Evolutionary conservation across 2,329 filamentous ascomycete species (phyloP).

Genomic region (Canariomyces notabilis): DNA sequence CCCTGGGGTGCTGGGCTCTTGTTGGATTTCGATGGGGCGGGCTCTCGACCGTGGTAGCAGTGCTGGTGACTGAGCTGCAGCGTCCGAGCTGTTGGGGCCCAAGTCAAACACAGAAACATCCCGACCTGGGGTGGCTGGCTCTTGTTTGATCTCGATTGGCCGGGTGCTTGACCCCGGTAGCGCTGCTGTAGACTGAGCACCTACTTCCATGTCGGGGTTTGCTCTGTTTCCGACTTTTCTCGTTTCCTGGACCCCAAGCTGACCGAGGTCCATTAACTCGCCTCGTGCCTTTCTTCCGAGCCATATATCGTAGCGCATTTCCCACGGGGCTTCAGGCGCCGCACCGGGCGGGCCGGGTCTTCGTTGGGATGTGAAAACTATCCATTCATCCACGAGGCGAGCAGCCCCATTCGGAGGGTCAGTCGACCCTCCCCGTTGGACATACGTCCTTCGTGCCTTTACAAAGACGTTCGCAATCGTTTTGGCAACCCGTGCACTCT

Average conservation of each 20-base stretch:
- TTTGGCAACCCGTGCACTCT: neutral
- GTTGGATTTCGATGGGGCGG: neutral
- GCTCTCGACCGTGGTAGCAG: neutral
- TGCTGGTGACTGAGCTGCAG: too few relatives aligned
- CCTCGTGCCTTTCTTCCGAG: neutral
- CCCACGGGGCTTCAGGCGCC: neutral
- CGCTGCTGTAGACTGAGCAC: neutral
- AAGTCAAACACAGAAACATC: neutral
- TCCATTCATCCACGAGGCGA: constrained; percentile 6
- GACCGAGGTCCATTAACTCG: neutral
- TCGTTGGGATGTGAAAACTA: neutral
- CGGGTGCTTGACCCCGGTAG: neutral
- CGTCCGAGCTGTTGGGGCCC: too few relatives aligned
- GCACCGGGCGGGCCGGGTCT: too few relatives aligned
- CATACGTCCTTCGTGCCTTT: neutral
- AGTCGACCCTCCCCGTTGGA: neutral
- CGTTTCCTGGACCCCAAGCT: neutral
- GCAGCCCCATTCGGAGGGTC: neutral
- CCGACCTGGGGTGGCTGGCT: neutral
- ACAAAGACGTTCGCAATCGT: neutral
- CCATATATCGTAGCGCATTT: neutral
- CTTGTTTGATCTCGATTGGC: neutral
- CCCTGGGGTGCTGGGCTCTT: neutral
- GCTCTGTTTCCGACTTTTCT: neutral
- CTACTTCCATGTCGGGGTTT: neutral